Conservation (phyloP, 495 filamentous ascomycete genomes). For the Penicillium cosmopolitanum region DNA sequence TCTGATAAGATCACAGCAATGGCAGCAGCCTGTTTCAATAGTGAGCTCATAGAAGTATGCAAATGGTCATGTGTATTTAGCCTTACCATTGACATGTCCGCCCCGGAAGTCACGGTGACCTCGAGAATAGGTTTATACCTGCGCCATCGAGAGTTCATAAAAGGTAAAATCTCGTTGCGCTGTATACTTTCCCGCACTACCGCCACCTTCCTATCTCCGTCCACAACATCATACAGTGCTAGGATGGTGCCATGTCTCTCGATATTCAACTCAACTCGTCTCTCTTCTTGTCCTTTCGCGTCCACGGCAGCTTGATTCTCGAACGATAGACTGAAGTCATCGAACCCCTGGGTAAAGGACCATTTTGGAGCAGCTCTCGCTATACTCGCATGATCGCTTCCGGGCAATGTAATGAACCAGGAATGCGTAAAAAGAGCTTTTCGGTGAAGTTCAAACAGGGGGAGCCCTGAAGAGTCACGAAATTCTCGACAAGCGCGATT, state of each 20-base stretch:
- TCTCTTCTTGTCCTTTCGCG: neutral
- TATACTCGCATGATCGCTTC: slow-evolving; percentile 10
- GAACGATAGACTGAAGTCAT: neutral
- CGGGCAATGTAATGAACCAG: slow-evolving; percentile 34
- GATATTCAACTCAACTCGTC: neutral
- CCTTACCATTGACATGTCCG: slow-evolving; percentile 5
- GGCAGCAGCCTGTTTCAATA: slow-evolving; percentile 2
- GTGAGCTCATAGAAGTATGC: neutral
- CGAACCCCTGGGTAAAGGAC: neutral
- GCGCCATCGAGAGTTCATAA: neutral
- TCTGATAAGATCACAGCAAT: slow-evolving; percentile 3
- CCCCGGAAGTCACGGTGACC: neutral
- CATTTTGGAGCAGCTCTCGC: neutral
- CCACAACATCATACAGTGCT: slow-evolving; percentile 4
- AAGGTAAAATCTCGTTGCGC: neutral
- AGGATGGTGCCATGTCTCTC: slow-evolving; percentile 2
- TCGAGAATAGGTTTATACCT: slow-evolving; percentile 1
- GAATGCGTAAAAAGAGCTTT: slow-evolving; percentile 9
- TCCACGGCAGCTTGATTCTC: neutral
- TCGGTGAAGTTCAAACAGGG: slow-evolving; percentile 33
- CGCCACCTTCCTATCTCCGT: slow-evolving; percentile 1
- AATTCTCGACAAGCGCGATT: slow-evolving; percentile 32
- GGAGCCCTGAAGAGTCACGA: slow-evolving; percentile 32
- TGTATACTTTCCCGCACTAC: neutral
- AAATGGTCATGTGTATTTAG: neutral